Percentiles rank a stretch among this genome's conserved stretches.
These are phyloP conservation scores for Polytolypa hystricis DNA, from an alignment of 2,329 filamentous ascomycete species.

Conservation along the genomic window DNA sequence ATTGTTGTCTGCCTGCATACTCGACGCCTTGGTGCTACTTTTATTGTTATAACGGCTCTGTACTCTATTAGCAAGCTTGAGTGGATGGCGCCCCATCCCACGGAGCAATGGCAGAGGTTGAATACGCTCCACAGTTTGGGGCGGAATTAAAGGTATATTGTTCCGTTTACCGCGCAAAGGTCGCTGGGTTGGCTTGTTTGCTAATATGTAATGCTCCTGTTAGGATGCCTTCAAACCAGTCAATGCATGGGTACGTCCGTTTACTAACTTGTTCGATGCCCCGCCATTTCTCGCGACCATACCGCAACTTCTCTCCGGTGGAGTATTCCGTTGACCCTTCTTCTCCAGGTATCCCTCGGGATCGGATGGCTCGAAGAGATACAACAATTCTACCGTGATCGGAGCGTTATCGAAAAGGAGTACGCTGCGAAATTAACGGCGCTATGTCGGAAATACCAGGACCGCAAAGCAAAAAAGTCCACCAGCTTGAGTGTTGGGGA, in stretches of 20 bases:
- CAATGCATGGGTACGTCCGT: conserved; percentile 62
- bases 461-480: conserved; percentile 88
- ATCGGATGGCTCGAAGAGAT: conserved; percentile 95
- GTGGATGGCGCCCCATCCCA: not conserved
- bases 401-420: conserved; percentile 90
- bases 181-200: not conserved
- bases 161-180: not conserved
- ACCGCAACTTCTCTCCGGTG: not conserved
- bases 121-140: conserved; percentile 77
- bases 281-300: not conserved
- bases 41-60: too few species aligned
- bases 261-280: conserved; percentile 12
- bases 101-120: conserved; percentile 64
- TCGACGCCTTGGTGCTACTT: too few species aligned
- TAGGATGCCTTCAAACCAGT: conserved; percentile 96
- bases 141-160: conserved; percentile 67
- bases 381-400: conserved; percentile 92
- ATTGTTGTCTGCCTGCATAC: too few species aligned
- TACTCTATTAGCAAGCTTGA: too few species aligned
- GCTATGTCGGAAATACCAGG: conserved; percentile 91
- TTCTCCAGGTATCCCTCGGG: conserved; percentile 59
- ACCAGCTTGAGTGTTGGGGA: conserved; percentile 86
- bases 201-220: conserved; percentile 10
- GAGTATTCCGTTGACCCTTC: conserved; percentile 6
- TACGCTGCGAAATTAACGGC: conserved; percentile 80